Evolutionary conservation across 2,329 filamentous ascomycete genomes (phyloP), one percentile per base, ranked within the genome.

Genomic region (Colletotrichum neosansevieriae): DNA sequence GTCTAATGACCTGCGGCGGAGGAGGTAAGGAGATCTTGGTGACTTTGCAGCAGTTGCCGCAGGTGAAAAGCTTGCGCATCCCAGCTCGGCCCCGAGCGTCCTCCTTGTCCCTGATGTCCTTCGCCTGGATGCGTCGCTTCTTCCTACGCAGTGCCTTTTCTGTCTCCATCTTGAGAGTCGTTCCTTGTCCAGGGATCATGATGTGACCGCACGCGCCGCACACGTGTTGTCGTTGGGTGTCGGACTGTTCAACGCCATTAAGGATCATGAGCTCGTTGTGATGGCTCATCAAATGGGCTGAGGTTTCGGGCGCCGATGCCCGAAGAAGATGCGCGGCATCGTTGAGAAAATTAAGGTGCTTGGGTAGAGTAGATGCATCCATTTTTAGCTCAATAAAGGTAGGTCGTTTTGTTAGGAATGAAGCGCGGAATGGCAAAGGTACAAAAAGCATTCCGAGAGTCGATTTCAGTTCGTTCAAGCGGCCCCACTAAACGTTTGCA

Each of bases 131-230:
- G 3, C 15, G 29, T 10, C 58, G 69, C 21, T 59, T 13, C 59
- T 68, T 78, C 82, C 68, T 87, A 84, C 60, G 88, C 85, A n/a
- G 88, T 82, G 86, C 71, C 63, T 74, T 78, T 7, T 73, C 73
- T 1, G 75, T 69, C 24, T 83, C 76, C 2, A 87, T 74, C 13
- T 77, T 79, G 9, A 87, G 54, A 9, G 71, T 72, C 49, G 80
- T 81, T 2, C 78, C 80, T 9, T 83, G 82, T 0, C 88, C 88
- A 1, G 82, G 79, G 4, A 89, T 79, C 79, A 89, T 83, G 44
- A 91, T 87, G 69, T 85, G 83, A 15, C 90, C 89, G 73, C 90
- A 92, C 58, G 83, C 83, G 56, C 80, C 82, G 76, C 90, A 92
- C 24, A 84, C 79, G 64, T 84, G 85, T 70, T 89, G 84, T 58